phyloP scores from a whole-genome alignment of 2,329 filamentous ascomycete species.

The Hypoxylon sp. region DNA sequence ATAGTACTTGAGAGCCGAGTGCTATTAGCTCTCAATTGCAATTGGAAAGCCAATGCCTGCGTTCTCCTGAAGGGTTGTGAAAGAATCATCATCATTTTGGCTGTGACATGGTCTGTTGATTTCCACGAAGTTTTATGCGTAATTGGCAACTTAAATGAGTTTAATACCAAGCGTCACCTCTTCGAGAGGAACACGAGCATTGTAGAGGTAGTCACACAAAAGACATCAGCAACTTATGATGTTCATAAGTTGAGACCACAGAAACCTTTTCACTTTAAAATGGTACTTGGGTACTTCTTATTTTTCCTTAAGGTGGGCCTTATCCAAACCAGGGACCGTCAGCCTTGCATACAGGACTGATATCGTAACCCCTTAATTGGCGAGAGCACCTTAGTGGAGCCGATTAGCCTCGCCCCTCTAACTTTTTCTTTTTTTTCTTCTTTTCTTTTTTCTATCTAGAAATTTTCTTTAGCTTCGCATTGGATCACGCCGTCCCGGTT shows the following conservation, averaged over 20 bases:
- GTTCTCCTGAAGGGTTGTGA: constrained; percentile 34
- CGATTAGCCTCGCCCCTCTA: constrained; percentile 44
- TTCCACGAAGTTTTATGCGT: background rate
- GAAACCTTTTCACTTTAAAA: background rate
- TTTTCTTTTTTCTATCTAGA: constrained; percentile 19
- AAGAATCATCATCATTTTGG: constrained; percentile 40
- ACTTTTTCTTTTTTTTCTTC: constrained; percentile 43
- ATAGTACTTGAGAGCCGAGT: constrained; percentile 21
- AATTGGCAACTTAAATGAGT: background rate
- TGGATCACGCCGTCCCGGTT: background rate
- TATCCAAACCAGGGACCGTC: constrained; percentile 5
- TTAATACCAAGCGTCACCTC: background rate
- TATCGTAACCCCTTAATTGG: constrained; percentile 27
- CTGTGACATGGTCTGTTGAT: constrained; percentile 24
- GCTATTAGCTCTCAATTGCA: constrained; percentile 21
- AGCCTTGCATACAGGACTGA: constrained; percentile 19
- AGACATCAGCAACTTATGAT: background rate
- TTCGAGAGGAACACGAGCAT: background rate
- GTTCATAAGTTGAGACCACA: background rate
- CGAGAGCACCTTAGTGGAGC: background rate
- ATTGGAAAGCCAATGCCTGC: constrained; percentile 25
- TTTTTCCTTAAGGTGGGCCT: background rate
- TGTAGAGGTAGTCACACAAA: background rate
- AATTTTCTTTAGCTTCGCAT: constrained; percentile 37
- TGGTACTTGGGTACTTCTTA: constrained; percentile 18